Evolutionary conservation across 495 filamentous ascomycete species (phyloP).

Genomic region (Aspergillus conjunctus): DNA sequence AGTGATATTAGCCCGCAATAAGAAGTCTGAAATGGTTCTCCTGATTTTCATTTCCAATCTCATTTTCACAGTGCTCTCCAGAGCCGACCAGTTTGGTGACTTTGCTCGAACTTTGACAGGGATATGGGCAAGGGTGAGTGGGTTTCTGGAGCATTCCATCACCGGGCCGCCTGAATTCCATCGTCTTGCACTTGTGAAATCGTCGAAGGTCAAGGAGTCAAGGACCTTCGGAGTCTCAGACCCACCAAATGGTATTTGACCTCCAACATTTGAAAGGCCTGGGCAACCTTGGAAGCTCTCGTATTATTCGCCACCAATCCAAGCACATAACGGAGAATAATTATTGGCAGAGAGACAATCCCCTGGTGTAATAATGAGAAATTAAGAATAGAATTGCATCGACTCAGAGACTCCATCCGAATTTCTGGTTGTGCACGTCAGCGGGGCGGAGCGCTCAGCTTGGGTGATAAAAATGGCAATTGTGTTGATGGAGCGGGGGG

Average conservation of each 20-base stretch:
- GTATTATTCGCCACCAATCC: not conserved
- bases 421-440: not conserved
- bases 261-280: too few species aligned
- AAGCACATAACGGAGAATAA: not conserved
- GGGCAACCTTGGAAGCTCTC: not conserved
- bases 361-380: not conserved
- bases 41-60: too few species aligned
- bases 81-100: too few species aligned
- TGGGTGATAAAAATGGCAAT: constrained; percentile 2
- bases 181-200: not conserved
- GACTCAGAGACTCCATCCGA: too few species aligned
- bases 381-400: too few species aligned
- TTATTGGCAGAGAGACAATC: not conserved
- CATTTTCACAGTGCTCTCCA: too few species aligned
- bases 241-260: not conserved
- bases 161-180: not conserved
- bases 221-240: not conserved
- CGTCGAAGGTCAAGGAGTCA: too few species aligned
- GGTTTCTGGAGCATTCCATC: not conserved
- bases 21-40: too few species aligned
- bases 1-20: too few species aligned
- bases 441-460: not conserved
- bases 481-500: not conserved
- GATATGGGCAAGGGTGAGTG: not conserved
- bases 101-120: too few species aligned